These are phyloP conservation scores for Syzygium oleosum DNA, from an alignment of 345 rosid species.

Conservation along the genomic window DNA sequence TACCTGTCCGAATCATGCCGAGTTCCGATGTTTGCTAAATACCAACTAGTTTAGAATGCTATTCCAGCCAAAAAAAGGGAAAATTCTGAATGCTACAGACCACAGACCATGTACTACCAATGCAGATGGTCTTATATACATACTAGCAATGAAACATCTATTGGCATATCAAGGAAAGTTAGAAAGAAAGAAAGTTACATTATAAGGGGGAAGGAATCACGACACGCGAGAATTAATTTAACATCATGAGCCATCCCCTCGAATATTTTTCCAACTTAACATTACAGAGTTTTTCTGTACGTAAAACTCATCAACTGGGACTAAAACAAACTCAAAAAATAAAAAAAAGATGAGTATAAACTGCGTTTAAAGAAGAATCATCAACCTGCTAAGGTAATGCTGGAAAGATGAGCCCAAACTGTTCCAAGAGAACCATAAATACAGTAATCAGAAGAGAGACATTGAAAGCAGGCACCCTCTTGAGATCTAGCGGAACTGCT, in stretches of 20 bases:
- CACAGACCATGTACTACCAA: neutral
- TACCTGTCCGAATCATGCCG: neutral
- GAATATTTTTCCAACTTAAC: neutral
- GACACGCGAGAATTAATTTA: neutral
- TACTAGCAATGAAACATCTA: neutral
- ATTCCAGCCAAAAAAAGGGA: neutral
- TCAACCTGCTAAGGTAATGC: neutral
- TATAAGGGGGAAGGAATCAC: neutral
- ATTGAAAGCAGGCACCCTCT: neutral
- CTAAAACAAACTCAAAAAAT: neutral
- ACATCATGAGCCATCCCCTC: neutral
- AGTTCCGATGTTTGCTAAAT: neutral
- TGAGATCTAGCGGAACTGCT: neutral
- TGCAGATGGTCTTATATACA: neutral
- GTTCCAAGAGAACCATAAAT: neutral
- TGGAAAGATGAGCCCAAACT: neutral
- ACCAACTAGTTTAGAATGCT: neutral
- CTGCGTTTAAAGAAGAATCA: neutral
- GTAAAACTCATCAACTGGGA: neutral
- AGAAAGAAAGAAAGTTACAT: neutral
- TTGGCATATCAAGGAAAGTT: neutral
- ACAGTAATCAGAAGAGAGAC: neutral
- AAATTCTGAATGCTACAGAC: neutral
- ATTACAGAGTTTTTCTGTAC: neutral
- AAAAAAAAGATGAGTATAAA: neutral